Evolutionary conservation across 2,329 filamentous ascomycete genomes (phyloP), one percentile per base, ranked within the genome.

Genomic region (Aspergillus aculeatinus): DNA sequence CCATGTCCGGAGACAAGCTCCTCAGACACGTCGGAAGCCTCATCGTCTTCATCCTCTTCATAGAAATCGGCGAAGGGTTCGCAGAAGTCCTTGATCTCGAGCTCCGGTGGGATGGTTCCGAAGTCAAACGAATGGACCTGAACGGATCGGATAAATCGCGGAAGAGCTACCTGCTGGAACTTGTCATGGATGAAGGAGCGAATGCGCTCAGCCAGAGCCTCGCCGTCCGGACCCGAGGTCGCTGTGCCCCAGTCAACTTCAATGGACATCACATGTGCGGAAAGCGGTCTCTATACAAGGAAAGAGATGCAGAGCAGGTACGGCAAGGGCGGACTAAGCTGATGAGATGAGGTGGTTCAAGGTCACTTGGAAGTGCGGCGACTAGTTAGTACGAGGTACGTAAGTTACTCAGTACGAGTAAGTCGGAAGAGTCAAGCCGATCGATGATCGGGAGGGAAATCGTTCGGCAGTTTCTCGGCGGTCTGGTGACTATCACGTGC

Each of bases 51-150:
- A 23, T 85, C 83, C 61, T 89, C 89, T 42, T 97, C 95, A 80
- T 99, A 99, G 73, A 99, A 99, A 70, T 99, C 95, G 0, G 92
- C 89, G 60, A 98, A 84, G 2, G 95, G 95, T 74, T 99, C 93
- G 68, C 94, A 96, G 62, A 99, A 93, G 75, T 98, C 95, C 78
- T 97, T 98, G 70, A 99, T 88, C 72, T 96, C 92, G 48, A 99
- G 85, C 67, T 90, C 85, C 1, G 95, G 95, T 44, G 90, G 83
- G 53, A 94, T 87, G 29, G 82, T 86, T 51, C 95, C 95, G 74
- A 99, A 97, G 65, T 94, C 89, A 77, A 99, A 99, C 62, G 91
- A 89, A 74, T 97, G 93, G 47, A 97, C 93, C 57, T 92, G 89
- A 68, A 99, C 95, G 27, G 92, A 95, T 72, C 95, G 93, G 78